Evolutionary conservation across 1,284 basidiomycete species (phyloP), one percentile per base, ranked within the genome.

Genomic region (Tremellales sp.): DNA sequence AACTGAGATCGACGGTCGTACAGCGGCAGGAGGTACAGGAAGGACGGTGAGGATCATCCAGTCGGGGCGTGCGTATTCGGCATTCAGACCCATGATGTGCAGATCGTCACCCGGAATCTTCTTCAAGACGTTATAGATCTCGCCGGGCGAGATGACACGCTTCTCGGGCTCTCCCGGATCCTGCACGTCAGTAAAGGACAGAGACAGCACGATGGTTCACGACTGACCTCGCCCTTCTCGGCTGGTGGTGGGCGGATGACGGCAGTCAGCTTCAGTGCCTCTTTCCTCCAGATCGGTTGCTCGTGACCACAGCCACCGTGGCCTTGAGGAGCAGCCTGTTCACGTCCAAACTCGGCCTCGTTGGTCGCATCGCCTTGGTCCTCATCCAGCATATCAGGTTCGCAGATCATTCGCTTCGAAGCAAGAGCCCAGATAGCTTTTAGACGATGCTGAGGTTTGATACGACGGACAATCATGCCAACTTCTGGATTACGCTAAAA

Each of bases 1-100:
- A 25, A 94, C 87, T 19, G 92, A 86, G 51, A 98, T 97, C 73
- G 91, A 96, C 0, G 96, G 96, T 43, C 96, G 89, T 45, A 99
- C 96, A 11, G 96, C 92, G 11, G 96, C 94, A 0, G 96, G 96
- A 1, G 96, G 96, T 0, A 99, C 94, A 31, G 96, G 96, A 66
- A 98, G 81, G 25, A 97, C 92, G 0, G 96, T 97, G 45, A 98
- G 77, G 62, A 99, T 93, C 96, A 99, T 98, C 96, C 96, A 98
- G 67, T 97, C 92, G 2, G 96, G 96, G 39, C 93, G 83, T 12
- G 96, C 96, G 69, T 94, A 97, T 68, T 92, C 89, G 48, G 91
- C 89, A 23, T 90, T 94, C 7, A 98, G 82, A 36, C 96, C 96
- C 58, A 98, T 84, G 15, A 93, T 80, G 59, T 85, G 81, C n/a